A percentile compares a stretch with the other conserved stretches of the same genome.
phyloP scores from a whole-genome alignment of 1,139 yeast species.

The Saccharomyces hybrid region DNA sequence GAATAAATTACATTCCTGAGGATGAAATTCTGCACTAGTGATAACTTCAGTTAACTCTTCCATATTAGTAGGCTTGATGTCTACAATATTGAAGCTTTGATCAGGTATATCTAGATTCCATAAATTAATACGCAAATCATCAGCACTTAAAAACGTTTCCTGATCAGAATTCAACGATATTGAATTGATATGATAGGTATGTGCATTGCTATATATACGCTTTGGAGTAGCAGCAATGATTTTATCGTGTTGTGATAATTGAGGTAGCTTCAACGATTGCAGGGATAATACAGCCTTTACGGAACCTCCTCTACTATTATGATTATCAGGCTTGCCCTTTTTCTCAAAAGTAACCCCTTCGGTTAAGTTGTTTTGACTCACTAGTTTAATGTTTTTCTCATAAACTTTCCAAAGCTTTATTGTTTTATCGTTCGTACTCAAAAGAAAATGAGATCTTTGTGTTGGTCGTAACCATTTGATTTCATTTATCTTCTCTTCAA shows the following conservation, averaged over 20 bases:
- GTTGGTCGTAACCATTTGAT: conserved; percentile 92
- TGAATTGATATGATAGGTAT: conserved; percentile 95
- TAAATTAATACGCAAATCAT: conserved; percentile 88
- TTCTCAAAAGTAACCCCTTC: conserved; percentile 14
- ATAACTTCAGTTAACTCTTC: conserved; percentile 98
- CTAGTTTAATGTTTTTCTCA: conserved; percentile 88
- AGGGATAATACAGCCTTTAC: conserved; percentile 25
- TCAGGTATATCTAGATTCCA: conserved; percentile 96
- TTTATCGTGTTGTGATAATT: conserved; percentile 84
- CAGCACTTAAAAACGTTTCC: conserved; percentile 89
- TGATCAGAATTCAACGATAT: conserved; percentile 92
- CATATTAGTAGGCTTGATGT: conserved; percentile 96
- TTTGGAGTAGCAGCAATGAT: conserved; percentile 94
- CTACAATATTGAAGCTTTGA: conserved; percentile 93
- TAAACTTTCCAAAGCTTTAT: conserved; percentile 94
- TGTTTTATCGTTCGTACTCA: conserved; percentile 94
- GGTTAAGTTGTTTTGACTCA: conserved; percentile 74
- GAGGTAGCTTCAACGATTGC: conserved; percentile 63
- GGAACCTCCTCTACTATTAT: conserved; percentile 15
- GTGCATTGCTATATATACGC: conserved; percentile 88
- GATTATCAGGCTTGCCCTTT: conserved; percentile 7
- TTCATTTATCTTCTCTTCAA: conserved; percentile 96
- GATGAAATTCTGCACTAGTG: conserved; percentile 95
- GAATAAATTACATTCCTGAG: conserved; percentile 85
- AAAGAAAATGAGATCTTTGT: conserved; percentile 78